phyloP scores from a whole-genome alignment of 306 rosid genomes.

The Acmispon strigosus region DNA sequence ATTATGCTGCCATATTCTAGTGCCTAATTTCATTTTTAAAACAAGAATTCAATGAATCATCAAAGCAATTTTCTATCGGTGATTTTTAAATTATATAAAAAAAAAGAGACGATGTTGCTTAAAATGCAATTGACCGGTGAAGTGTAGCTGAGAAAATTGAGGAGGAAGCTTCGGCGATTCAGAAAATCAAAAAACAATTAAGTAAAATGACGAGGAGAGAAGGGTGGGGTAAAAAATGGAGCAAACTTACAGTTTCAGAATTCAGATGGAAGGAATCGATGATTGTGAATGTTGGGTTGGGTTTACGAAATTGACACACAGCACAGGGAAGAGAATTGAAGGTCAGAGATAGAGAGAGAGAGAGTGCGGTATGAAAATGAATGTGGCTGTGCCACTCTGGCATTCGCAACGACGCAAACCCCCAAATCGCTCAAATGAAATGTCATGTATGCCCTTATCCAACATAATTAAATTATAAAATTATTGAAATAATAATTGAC shows the following conservation, averaged over 20 bases:
- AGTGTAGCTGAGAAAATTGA: not conserved
- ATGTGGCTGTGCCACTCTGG: not conserved
- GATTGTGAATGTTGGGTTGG: slow-evolving; percentile 7
- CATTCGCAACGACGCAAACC: not conserved
- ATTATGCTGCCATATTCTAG: not conserved
- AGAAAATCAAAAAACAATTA: not conserved
- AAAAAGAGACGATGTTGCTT: not conserved
- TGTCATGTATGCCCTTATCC: no score
- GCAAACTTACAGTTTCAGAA: slow-evolving; percentile 23
- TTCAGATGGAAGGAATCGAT: not conserved
- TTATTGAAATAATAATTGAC: no score
- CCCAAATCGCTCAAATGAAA: not conserved
- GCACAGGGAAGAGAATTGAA: not conserved
- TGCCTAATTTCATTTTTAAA: not conserved
- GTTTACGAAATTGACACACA: not conserved
- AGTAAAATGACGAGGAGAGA: not conserved
- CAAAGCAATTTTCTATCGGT: not conserved
- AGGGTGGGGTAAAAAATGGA: not conserved
- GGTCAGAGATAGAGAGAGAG: not conserved
- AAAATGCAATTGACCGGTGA: not conserved
- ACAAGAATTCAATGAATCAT: not conserved
- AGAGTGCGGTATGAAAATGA: not conserved
- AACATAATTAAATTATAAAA: no score
- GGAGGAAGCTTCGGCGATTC: not conserved
- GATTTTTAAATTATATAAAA: not conserved